Base-by-base conservation (phyloP, 768 basidiomycete genomes). In the Saitozyma podzolica region DNA sequence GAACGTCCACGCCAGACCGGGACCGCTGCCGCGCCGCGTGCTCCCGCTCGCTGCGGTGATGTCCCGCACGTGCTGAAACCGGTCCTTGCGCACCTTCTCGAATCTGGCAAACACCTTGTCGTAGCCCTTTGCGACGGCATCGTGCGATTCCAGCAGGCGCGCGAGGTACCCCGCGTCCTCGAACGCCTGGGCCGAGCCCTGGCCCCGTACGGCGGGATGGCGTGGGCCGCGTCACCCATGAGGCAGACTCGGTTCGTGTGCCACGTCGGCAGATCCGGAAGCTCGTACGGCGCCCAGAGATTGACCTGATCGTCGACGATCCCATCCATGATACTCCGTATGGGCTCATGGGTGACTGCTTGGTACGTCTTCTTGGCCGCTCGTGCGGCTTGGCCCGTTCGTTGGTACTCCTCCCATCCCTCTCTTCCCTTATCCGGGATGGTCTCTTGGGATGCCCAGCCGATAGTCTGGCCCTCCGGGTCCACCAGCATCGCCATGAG, bases 221-320 rank as follows among this genome's bases (percentile, higher is more conserved):
- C 68, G 39, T 72, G 70, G 39, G 67, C 67, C 1, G 70, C 70
- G 43, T 72, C 70, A 14, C 68, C 70, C 0, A 72, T 43, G 3
- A 72, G 54, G 37, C 56, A 59, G 7, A 62, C 58, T 6, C 65
- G 54, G 19, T 39, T 6, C 1, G 62, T 62, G 55, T 67, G 65
- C 65, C 65, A 67, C 11, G 39, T 58, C 8, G 56, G 41, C 10
- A 67, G 51, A 3, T 56, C 61, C 17, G 65, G 65, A 14, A 67
- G 55, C 6, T 19, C 10, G 50, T 67, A 67, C 4, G 65, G 47
- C 16, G 65, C 57, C 65, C 65, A 67, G 17, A 67, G 7, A 13
- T 47, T 50, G 39, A 47, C 37, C 13, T 50, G 39, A 8, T 45
- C 43, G 11, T 50, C 29, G 39, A 51, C 42, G 42, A 40, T 19